Evolutionary conservation across 2,329 filamentous ascomycete genomes (phyloP).

Genomic region (Colletotrichum higginsianum): DNA sequence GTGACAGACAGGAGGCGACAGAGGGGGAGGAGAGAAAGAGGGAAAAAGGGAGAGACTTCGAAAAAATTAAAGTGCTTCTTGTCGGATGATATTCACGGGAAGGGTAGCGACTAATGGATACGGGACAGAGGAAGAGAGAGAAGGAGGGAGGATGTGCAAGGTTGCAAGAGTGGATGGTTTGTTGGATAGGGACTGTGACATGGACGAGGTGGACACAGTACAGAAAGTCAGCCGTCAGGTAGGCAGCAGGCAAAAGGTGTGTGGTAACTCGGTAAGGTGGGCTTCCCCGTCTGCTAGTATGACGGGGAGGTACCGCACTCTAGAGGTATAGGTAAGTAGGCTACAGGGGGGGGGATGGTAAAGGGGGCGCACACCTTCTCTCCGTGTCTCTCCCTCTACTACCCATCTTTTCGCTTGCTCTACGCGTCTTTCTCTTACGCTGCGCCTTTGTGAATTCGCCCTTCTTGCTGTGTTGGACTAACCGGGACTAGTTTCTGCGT

Average conservation of each 20-base stretch:
- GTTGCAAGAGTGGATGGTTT: slow-evolving; percentile 39
- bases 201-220: slow-evolving; percentile 40
- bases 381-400: too few relatives aligned
- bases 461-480: slow-evolving; percentile 29
- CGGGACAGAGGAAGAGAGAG: slow-evolving; percentile 25
- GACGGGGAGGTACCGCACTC: slow-evolving; percentile 12
- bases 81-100: slow-evolving; percentile 42
- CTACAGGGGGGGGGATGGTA: not conserved
- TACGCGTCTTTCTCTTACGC: not conserved
- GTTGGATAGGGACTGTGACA: slow-evolving; percentile 26
- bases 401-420: not conserved
- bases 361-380: slow-evolving; percentile 18
- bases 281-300: slow-evolving; percentile 3
- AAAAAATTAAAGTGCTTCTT: slow-evolving; percentile 43
- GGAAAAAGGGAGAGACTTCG: slow-evolving; percentile 33
- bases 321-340: not conserved
- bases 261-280: not conserved
- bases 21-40: slow-evolving; percentile 29
- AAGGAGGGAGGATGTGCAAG: slow-evolving; percentile 44
- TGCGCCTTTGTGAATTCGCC: not conserved
- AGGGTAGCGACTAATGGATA: slow-evolving; percentile 38
- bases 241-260: not conserved
- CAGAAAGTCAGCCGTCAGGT: slow-evolving; percentile 10
- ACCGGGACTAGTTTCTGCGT: slow-evolving; percentile 18
- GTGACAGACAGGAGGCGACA: slow-evolving; percentile 44